Conservation (phyloP, 2,329 filamentous ascomycete species). For the Colletotrichum sp. region DNA sequence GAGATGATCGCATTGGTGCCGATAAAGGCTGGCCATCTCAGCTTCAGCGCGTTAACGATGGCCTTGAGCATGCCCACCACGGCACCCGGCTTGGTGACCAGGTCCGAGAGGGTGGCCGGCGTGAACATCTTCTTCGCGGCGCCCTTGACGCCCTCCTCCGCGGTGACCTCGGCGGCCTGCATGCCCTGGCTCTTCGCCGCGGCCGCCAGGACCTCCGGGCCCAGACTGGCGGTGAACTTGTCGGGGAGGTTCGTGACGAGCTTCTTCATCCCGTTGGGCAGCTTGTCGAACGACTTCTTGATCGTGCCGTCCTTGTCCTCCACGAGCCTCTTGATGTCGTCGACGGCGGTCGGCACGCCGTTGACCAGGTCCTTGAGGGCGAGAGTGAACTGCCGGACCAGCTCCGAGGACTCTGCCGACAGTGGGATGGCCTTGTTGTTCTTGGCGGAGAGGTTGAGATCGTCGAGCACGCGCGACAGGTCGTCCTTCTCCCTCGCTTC, state of each 20-base stretch:
- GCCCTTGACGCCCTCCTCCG: constrained; percentile 50
- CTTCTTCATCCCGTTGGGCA: constrained; percentile 83
- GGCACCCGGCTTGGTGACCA: constrained; percentile 87
- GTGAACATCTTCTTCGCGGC: constrained; percentile 71
- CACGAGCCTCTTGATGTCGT: constrained; percentile 74
- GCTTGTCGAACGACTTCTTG: constrained; percentile 64
- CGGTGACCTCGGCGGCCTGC: constrained; percentile 54
- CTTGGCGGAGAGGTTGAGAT: constrained; percentile 80
- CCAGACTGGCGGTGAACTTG: constrained; percentile 78
- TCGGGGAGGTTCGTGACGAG: constrained; percentile 84
- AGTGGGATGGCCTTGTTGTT: constrained; percentile 88
- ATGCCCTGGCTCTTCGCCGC: constrained; percentile 77
- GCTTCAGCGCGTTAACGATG: constrained; percentile 88
- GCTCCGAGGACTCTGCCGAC: constrained; percentile 81
- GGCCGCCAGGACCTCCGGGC: constrained; percentile 81
- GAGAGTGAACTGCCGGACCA: constrained; percentile 83
- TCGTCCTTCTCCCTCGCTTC: constrained; percentile 68
- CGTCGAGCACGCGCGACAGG: constrained; percentile 78
- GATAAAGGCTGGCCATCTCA: constrained; percentile 88
- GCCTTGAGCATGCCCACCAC: constrained; percentile 83
- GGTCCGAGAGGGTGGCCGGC: constrained; percentile 75
- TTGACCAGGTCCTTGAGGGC: constrained; percentile 92
- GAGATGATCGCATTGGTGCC: constrained; percentile 86
- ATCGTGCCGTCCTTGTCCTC: constrained; percentile 67
- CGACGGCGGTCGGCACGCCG: constrained; percentile 91